Base-by-base conservation (phyloP, 768 basidiomycete genomes). In the Rhodotorula taiwanensis region DNA sequence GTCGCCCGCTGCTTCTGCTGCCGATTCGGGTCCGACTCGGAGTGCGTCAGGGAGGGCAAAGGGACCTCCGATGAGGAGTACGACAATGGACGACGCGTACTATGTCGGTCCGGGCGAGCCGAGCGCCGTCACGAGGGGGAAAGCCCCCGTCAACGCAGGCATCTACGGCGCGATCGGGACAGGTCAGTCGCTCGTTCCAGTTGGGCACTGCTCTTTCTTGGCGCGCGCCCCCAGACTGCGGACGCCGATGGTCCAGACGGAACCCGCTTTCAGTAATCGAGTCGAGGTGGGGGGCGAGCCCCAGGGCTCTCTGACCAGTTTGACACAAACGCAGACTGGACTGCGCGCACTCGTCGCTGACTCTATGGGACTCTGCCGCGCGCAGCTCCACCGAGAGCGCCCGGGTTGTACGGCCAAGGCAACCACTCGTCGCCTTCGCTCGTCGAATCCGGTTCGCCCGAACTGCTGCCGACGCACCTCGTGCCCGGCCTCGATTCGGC, bases 371-470 rank as follows among this genome's bases (percentile, higher is more conserved):
- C n/a, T n/a, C n/a, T 39, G 36, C 36, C 36, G 10, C 9, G 9
- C 36, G 36, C 36, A 39, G 36, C 16, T 16, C 44, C 58, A 18
- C 55, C 59, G 0, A 43, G 62, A 6, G 52, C 45, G 14, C 54
- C 66, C n/a, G 62, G 55, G n/a, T 14, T 69, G 11, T 69, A 69
- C 67, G 42, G 28, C 31, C 63, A 65, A 31, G 63, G 64, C 18
- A 69, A 64, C 57, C 60, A 69, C 49, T 69, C 67, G 18, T 62
- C 60, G 9, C 67, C 67, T 4, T 62, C 67, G 1, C 67, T 69
- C 42, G 60, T 60, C 13, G 27, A 49, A 28, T 33, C 31, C 39
- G 18, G 25, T 23, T 41, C 50, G 5, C 43, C 27, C 33, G 41
- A 31, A 21, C 33, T 15, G 36, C 11, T 30, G 31, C 28, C 58